A percentile compares a stretch with the other conserved stretches of the same genome.
phyloP scores from a whole-genome alignment of 345 rosid genomes.

The Linum tenue region DNA sequence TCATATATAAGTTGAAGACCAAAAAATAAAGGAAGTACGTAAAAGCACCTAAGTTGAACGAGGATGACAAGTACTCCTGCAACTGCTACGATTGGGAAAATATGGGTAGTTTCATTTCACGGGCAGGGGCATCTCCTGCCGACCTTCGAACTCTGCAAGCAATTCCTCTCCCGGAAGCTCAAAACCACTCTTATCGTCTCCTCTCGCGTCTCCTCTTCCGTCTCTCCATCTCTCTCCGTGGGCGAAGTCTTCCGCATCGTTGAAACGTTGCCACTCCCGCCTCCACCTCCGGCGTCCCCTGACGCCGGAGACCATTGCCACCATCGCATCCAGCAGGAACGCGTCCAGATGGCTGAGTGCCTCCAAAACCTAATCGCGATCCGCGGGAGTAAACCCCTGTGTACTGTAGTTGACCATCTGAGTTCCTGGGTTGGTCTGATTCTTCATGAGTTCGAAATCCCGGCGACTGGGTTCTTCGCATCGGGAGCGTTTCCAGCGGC shows the following conservation, averaged over 20 bases:
- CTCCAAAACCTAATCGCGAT: background rate
- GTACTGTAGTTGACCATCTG: constrained; percentile 16
- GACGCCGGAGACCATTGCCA: background rate
- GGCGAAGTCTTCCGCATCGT: background rate
- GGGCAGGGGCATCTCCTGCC: constrained; percentile 42
- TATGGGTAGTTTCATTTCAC: constrained; percentile 32
- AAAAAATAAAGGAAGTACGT: too few relatives aligned
- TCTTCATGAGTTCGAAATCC: constrained; percentile 16
- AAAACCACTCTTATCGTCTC: constrained; percentile 26
- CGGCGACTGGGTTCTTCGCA: constrained; percentile 26
- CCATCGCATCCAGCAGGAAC: background rate
- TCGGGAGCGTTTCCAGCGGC: constrained; percentile 27
- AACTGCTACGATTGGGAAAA: too few relatives aligned
- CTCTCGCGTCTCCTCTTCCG: constrained; percentile 16
- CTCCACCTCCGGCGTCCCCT: background rate
- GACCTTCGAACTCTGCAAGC: constrained; percentile 31
- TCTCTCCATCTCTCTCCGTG: background rate
- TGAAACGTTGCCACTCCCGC: background rate
- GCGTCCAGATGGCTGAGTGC: background rate
- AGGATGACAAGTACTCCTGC: too few relatives aligned
- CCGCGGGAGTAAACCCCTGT: constrained; percentile 3
- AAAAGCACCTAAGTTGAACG: too few relatives aligned
- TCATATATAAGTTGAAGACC: too few relatives aligned
- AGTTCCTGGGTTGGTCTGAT: constrained; percentile 17
- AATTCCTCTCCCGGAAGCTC: constrained; percentile 16